Evolutionary conservation across 2,329 filamentous ascomycete species (phyloP).

Genomic region (Hypoxylon sp.): DNA sequence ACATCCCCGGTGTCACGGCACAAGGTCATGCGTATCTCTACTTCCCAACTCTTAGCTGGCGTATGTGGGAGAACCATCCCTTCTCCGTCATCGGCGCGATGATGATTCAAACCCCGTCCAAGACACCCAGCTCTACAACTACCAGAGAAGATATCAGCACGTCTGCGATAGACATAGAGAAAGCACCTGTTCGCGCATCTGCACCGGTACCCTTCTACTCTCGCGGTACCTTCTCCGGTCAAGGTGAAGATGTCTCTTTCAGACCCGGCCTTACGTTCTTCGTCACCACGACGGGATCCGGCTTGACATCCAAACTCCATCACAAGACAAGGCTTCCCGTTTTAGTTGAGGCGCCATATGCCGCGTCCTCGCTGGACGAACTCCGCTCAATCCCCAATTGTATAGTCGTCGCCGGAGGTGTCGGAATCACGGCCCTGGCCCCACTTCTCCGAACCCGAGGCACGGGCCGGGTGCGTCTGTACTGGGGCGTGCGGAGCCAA

Average conservation of each 20-base stretch:
- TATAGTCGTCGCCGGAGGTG: slow-evolving; percentile 27
- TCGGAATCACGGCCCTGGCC: slow-evolving; percentile 21
- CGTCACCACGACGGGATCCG: slow-evolving; percentile 13
- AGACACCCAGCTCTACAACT: neutral
- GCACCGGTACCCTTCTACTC: neutral
- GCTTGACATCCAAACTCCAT: slow-evolving; percentile 14
- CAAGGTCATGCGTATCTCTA: slow-evolving; percentile 31
- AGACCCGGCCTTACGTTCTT: slow-evolving; percentile 28
- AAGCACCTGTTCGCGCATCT: neutral
- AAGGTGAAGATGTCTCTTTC: neutral
- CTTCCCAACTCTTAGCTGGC: slow-evolving; percentile 23
- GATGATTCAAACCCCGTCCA: neutral
- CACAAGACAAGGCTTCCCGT: slow-evolving; percentile 10
- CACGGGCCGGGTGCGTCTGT: slow-evolving; percentile 20
- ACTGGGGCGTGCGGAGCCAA: slow-evolving; percentile 25
- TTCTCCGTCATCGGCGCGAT: slow-evolving; percentile 38
- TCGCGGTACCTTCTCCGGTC: neutral
- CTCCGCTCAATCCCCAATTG: slow-evolving; percentile 15
- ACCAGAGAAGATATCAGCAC: neutral
- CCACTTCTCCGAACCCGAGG: slow-evolving; percentile 20
- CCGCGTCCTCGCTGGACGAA: slow-evolving; percentile 16
- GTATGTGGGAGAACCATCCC: slow-evolving; percentile 42
- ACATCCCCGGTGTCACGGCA: slow-evolving; percentile 31
- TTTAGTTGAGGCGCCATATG: slow-evolving; percentile 24
- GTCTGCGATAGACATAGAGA: slow-evolving; percentile 7